Evolutionary conservation across 768 basidiomycete genomes (phyloP).

Genomic region (Mycena olivaceomarginata): DNA sequence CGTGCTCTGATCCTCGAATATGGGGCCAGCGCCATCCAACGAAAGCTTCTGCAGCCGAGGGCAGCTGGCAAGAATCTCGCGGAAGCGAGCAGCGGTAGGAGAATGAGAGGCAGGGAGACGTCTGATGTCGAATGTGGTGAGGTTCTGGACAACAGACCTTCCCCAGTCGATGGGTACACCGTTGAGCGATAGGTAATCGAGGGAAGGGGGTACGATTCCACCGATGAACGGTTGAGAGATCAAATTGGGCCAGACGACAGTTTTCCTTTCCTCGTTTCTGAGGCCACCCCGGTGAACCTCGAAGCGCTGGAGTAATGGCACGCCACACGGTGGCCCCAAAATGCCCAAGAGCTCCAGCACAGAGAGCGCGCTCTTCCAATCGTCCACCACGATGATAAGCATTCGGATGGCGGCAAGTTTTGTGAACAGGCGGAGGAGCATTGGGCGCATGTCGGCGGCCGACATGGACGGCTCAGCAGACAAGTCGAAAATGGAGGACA

Average conservation of each 20-base stretch:
- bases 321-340: slow-evolving; percentile 53
- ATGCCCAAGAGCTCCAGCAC: slow-evolving; percentile 69
- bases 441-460: slow-evolving; percentile 57
- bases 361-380: slow-evolving; percentile 71
- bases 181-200: slow-evolving; percentile 72
- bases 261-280: slow-evolving; percentile 17
- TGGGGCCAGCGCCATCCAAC: slow-evolving; percentile 79
- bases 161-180: slow-evolving; percentile 79
- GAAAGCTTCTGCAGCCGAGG: slow-evolving; percentile 72
- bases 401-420: slow-evolving; percentile 74
- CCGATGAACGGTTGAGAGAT: slow-evolving; percentile 68
- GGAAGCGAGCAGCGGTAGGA: slow-evolving; percentile 72
- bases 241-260: slow-evolving; percentile 49
- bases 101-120: slow-evolving; percentile 71
- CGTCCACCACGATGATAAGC: slow-evolving; percentile 73
- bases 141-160: slow-evolving; percentile 66
- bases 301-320: slow-evolving; percentile 73
- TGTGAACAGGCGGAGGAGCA: slow-evolving; percentile 71
- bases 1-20: slow-evolving; percentile 47
- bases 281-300: slow-evolving; percentile 77
- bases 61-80: slow-evolving; percentile 68
- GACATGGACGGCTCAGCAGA: slow-evolving; percentile 51
- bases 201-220: slow-evolving; percentile 62
- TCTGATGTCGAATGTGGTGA: slow-evolving; percentile 79
- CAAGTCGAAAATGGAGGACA: slow-evolving; percentile 41